These are phyloP conservation scores for Trifolium fragiferum DNA, from an alignment of 306 rosid species.

Conservation along the genomic window DNA sequence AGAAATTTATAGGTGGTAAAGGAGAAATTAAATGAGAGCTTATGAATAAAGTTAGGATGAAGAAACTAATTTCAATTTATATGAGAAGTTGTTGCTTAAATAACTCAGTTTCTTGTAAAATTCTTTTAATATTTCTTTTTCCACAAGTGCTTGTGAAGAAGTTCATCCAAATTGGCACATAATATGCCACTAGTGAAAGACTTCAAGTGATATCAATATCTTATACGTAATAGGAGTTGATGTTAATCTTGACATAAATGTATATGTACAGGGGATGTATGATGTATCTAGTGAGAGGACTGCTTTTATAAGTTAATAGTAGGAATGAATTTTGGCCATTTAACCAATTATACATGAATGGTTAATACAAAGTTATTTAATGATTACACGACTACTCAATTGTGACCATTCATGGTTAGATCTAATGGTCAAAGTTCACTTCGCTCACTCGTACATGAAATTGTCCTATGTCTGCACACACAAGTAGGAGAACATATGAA, in stretches of 20 bases:
- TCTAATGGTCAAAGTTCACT: conserved; percentile 6
- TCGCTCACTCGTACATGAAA: neutral
- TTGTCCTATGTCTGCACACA: neutral
- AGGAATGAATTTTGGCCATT: neutral
- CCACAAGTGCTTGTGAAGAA: neutral
- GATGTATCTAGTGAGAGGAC: neutral
- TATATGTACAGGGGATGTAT: no score
- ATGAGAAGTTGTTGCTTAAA: neutral
- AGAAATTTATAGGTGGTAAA: neutral
- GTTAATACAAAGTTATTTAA: neutral
- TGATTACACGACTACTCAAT: neutral
- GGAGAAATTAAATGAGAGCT: neutral
- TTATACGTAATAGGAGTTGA: neutral
- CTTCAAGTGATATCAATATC: neutral
- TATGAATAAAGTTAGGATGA: neutral
- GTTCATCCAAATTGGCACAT: neutral
- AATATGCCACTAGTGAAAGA: neutral
- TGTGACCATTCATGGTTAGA: neutral
- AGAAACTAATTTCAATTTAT: neutral
- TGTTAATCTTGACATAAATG: neutral
- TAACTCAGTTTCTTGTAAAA: neutral
- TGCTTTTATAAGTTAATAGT: neutral
- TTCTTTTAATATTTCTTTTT: neutral
- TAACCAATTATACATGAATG: neutral
- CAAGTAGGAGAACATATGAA: neutral